Conservation (phyloP, 1,284 basidiomycete species). For the Ganoderma lingzhi region DNA sequence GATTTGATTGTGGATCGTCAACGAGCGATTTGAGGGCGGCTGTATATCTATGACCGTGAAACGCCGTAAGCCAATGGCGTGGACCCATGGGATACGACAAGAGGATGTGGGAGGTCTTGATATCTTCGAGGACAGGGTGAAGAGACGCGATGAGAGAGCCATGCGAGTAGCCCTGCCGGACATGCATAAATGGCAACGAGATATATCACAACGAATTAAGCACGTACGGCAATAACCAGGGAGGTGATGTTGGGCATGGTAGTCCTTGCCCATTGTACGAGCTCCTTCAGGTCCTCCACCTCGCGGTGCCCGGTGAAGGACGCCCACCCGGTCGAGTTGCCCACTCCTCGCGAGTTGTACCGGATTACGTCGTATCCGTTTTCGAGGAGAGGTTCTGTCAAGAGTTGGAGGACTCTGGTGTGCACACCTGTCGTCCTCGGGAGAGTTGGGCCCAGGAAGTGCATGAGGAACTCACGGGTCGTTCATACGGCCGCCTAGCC, state of each 20-base stretch:
- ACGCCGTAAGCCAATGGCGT: conserved; percentile 72
- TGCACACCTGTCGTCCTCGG: neutral
- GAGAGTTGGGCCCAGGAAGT: neutral
- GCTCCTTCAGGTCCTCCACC: conserved; percentile 67
- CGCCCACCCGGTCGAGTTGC: conserved; percentile 71
- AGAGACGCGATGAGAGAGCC: conserved; percentile 77
- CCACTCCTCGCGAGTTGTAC: conserved; percentile 82
- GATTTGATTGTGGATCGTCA: conserved; percentile 49
- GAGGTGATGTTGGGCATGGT: conserved; percentile 46
- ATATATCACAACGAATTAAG: conserved; percentile 43
- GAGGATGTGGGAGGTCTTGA: conserved; percentile 70
- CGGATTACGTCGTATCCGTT: conserved; percentile 65
- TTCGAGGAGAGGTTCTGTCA: conserved; percentile 47
- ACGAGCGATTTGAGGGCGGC: conserved; percentile 58
- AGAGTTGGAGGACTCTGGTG: conserved; percentile 43
- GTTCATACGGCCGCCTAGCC: conserved; percentile 76
- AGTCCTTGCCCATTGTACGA: conserved; percentile 60
- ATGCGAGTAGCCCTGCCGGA: conserved; percentile 78
- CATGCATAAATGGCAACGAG: conserved; percentile 2
- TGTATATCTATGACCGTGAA: conserved; percentile 63
- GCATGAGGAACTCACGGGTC: conserved; percentile 65
- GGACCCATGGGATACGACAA: conserved; percentile 82
- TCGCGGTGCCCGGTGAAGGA: conserved; percentile 77
- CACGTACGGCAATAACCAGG: conserved; percentile 54
- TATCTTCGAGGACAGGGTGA: conserved; percentile 56